Base-by-base conservation (phyloP, 2,329 filamentous ascomycete species). In the Chrysosporium queenslandicum region DNA sequence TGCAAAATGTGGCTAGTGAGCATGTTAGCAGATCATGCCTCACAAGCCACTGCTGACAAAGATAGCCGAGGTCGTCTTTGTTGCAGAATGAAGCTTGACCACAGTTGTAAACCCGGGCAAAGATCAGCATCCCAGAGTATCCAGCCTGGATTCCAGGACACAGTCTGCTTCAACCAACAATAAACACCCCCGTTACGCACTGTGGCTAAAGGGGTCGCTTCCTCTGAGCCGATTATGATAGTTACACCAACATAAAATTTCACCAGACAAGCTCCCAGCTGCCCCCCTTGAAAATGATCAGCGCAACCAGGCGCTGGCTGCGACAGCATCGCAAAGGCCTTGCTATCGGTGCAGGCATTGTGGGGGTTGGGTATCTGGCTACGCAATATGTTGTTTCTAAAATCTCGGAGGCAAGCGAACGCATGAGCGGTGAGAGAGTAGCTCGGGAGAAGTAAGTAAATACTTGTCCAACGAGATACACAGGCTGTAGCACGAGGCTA, bases 361-460 rank as follows among this genome's bases (percentile, higher is more conserved):
- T 96, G 59, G 90, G 91, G 60, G 87, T 86, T 50, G 89, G 89
- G 59, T 98, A 98, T 71, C 74, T 96, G 55, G 90, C 86, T 52
- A 88, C 87, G 36, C 89, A 95, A 70, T 98, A 96, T 83, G 81
- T 95, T 60, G 70, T 96, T 64, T 80, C 79, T 63, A 97, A 95
- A 77, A 83, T 97, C 64, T 85, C 85, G 59, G 90, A 97, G 70
- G 89, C 91, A 61, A 83, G 90, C 60, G 89, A 96, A 78, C 89
- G 91, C 68, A 94, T 96, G 87, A 90, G 86, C 71, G 91, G 88
- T 69, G 92, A 97, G 65, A 83, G 89, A 63, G 94, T 96, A 66
- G 87, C 91, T 49, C 90, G 91, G 68, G 92, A 98, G 73, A 98
- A 98, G 91, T 96, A 73, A 61, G 80, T 63, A 36, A 2, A 7